These are phyloP conservation scores for Lizonia empirigonia DNA, from an alignment of 2,329 filamentous ascomycete species.

Conservation along the genomic window DNA sequence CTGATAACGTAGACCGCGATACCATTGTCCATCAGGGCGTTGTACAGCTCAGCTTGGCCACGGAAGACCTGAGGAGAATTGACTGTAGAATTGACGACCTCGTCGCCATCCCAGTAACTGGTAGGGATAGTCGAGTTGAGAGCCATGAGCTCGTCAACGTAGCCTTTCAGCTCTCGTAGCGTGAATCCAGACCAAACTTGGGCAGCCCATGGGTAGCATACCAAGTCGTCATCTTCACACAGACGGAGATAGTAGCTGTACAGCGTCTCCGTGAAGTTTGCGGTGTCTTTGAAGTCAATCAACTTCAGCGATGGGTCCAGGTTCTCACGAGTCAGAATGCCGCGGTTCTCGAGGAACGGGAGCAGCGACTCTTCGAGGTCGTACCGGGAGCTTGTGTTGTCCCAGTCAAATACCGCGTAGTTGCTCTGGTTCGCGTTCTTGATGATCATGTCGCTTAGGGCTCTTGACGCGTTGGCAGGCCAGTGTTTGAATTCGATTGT, in stretches of 20 bases:
- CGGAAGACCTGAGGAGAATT: conserved; percentile 33
- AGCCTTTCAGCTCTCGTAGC: conserved; percentile 32
- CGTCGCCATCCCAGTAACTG: conserved; percentile 36
- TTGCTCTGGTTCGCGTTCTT: conserved; percentile 40
- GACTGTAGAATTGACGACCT: conserved; percentile 25
- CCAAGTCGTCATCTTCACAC: conserved; percentile 37
- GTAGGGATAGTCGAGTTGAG: conserved; percentile 32
- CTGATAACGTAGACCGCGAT: conserved; percentile 40
- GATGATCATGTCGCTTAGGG: conserved; percentile 37
- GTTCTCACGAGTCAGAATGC: conserved; percentile 38
- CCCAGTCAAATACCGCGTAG: conserved; percentile 42
- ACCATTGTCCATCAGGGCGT: conserved; percentile 37
- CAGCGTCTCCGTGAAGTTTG: conserved; percentile 38
- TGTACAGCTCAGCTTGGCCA: conserved; percentile 38
- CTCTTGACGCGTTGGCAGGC: conserved; percentile 33
- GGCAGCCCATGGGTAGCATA: conserved; percentile 41
- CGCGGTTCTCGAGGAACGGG: conserved; percentile 40
- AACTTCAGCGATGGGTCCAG: conserved; percentile 37
- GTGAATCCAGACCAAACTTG: conserved; percentile 39
- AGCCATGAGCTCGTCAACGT: conserved; percentile 40
- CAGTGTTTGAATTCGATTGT: conserved; percentile 32
- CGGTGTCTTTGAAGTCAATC: conserved; percentile 42
- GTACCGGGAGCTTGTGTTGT: conserved; percentile 40
- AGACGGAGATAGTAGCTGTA: conserved; percentile 42
- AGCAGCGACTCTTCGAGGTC: conserved; percentile 40